Base-by-base conservation (phyloP, 129 eudicot genomes). In the Artemisia argyi region DNA sequence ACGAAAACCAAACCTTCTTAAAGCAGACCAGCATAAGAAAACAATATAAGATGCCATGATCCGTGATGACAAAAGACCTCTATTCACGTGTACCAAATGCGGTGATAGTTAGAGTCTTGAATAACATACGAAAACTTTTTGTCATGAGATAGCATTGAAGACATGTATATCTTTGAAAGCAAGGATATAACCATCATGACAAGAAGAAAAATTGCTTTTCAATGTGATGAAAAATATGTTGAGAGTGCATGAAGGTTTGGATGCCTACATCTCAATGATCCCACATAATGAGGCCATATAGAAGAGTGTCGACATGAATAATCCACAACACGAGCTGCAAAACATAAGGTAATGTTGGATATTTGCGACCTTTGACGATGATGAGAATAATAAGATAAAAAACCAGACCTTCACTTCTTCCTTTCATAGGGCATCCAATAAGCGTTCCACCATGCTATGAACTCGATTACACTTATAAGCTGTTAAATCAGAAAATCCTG, bases 211-310 rank as follows among this genome's bases (percentile, higher is more conserved):
- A 88, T 62, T 35, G 85, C 88, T 1, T 91, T 90, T 97, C 98
- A 94, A 94, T 5, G 91, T 53, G 84, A 94, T 94, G 91, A 94
- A 90, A 80, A 94, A 94, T 90, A 90, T 85, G 87, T 94, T 94
- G 68, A 90, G 91, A 69, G 84, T 71, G 85, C 97, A 94, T 13
- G 98, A 85, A 54, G 81, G 53, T 54, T 78, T 94, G 0, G 97
- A 81, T 72, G 75, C 83, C 46, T 87, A 94, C 92, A 94, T 91
- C 61, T 78, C 81, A 18, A 82, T 82, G 35, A 90, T 85, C 73
- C 97, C 98, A 71, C 86, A 78, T 19, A 85, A 57, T 9, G 97
- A 94, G 1, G 84, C 92, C 20, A 94, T 65, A 73, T 87, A 94
- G 72, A 87, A 86, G 32, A 90, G 51, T 9, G 92, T 94, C 32